Evolutionary conservation across 257 asterid genomes (phyloP).

Genomic region (Przewalskia tangutica): DNA sequence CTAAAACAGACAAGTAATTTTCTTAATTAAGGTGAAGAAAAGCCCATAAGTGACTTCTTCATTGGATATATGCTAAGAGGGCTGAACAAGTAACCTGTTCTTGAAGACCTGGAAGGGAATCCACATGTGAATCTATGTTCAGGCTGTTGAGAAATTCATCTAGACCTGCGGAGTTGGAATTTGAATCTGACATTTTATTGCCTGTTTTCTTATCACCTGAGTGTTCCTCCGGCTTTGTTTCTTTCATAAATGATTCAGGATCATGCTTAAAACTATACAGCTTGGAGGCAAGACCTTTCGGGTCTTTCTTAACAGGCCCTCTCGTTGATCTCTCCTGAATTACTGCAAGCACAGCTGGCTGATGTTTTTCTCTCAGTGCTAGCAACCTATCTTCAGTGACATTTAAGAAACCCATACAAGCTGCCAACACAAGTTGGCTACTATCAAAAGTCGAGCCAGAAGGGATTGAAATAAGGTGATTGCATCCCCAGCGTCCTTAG

Average conservation of each 20-base stretch:
- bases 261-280: conserved; percentile 77
- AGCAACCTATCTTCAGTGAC: conserved; percentile 59
- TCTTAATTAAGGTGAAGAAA: neutral
- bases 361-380: conserved; percentile 62
- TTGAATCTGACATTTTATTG: conserved; percentile 16
- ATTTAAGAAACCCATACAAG: conserved; percentile 76
- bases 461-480: conserved; percentile 70
- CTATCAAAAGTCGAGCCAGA: conserved; percentile 84
- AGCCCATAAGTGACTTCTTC: neutral
- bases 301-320: conserved; percentile 40
- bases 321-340: conserved; percentile 61
- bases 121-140: conserved; percentile 46
- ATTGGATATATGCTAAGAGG: neutral
- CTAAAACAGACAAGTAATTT: neutral
- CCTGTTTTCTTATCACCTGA: conserved; percentile 22
- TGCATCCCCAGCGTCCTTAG: conserved; percentile 89
- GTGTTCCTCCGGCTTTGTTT: conserved; percentile 29
- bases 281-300: conserved; percentile 77
- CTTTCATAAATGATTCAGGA: conserved; percentile 30
- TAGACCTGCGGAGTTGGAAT: conserved; percentile 34
- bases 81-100: conserved; percentile 48
- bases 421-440: conserved; percentile 93
- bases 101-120: conserved; percentile 72
- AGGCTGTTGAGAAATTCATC: conserved; percentile 47
- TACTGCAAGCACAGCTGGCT: conserved; percentile 55